Conservation (phyloP, 2,329 filamentous ascomycete species). For the Neonectria neomacrospora region DNA sequence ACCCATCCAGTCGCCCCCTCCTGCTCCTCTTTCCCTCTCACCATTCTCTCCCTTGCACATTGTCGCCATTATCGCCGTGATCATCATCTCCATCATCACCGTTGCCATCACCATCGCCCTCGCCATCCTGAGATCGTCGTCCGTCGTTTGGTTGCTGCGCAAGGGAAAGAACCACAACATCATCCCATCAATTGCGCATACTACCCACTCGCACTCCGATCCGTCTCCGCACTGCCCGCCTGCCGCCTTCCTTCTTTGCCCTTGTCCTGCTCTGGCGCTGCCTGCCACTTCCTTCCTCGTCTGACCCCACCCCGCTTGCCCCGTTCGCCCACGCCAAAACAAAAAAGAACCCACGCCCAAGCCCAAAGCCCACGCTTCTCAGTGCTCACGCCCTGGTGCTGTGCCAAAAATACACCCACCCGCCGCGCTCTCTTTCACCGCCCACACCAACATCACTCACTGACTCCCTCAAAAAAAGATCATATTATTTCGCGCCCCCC, state of each 20-base stretch:
- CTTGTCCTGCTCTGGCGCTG: constrained; percentile 27
- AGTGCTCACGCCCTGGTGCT: constrained; percentile 22
- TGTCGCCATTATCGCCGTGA: constrained; percentile 4
- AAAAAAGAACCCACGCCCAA: constrained; percentile 25
- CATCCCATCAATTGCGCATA: constrained; percentile 27
- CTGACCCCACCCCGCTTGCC: constrained; percentile 28
- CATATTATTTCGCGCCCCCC: constrained; percentile 46
- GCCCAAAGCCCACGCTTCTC: constrained; percentile 18
- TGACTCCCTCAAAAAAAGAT: constrained; percentile 40
- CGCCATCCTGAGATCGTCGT: constrained; percentile 5
- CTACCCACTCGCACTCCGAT: constrained; percentile 24
- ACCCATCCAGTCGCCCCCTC: constrained; percentile 20
- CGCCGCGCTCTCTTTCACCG: constrained; percentile 35
- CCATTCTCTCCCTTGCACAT: constrained; percentile 1
- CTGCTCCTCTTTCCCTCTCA: constrained; percentile 7
- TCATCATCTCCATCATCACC: constrained; percentile 3
- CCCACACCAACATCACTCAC: constrained; percentile 44
- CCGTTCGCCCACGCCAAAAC: constrained; percentile 26
- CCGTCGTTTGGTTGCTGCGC: constrained; percentile 12
- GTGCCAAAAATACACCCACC: constrained; percentile 29
- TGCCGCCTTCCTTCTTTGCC: constrained; percentile 26
- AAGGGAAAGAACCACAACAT: constrained; percentile 25
- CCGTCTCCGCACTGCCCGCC: constrained; percentile 27
- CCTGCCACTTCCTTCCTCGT: constrained; percentile 28
- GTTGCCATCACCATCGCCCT: neutral